Base-by-base conservation (phyloP, 306 rosid species). In the Prunus campanulata region DNA sequence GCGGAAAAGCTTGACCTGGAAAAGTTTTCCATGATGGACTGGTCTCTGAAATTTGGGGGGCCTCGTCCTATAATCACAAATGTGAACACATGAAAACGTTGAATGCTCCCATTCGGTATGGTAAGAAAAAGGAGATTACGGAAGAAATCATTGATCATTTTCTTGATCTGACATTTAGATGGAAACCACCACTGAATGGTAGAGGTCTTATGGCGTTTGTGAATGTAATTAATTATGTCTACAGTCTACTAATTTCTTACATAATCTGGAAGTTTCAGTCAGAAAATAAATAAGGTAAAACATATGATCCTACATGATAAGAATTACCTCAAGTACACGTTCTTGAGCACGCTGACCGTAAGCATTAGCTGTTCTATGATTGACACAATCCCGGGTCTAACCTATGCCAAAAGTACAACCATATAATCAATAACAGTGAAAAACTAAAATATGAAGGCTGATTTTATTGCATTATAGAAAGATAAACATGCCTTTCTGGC, bases 1-100 rank as follows among this genome's bases (percentile, higher is more conserved):
- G 77, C 1, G 99, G 97, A 90, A 70, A 84, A 75, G 95, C 87
- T 76, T 90, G 93, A 72, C 99, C 99, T 56, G 99, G 96, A 19
- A 82, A 81, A 80, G 65, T 55, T 68, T 80, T 83, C 89, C 83
- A 81, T 49, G 85, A 71, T 52, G 82, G 74, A 73, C 79, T 81
- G 67, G 80, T 77, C 68, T 86, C 89, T 44, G 79, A 49, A 76
- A 42, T 78, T 80, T 79, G 83, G 27, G 85, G 74, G 62, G 80
- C 74, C 81, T 92, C 93, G 77, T 85, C 92, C 99, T 95, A 71
- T 57, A 80, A 85, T 61, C 56, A 80, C 83, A 87, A 63, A 82
- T 35, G 69, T 35, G 24, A 77, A 57, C 72, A 61, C 11, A 73
- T 68, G 65, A 52, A 59, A 77, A 42, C 50, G 52, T 32, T 46